Base-by-base conservation (phyloP, 176 grass and related monocot species). In the Elymus sibiricus region DNA sequence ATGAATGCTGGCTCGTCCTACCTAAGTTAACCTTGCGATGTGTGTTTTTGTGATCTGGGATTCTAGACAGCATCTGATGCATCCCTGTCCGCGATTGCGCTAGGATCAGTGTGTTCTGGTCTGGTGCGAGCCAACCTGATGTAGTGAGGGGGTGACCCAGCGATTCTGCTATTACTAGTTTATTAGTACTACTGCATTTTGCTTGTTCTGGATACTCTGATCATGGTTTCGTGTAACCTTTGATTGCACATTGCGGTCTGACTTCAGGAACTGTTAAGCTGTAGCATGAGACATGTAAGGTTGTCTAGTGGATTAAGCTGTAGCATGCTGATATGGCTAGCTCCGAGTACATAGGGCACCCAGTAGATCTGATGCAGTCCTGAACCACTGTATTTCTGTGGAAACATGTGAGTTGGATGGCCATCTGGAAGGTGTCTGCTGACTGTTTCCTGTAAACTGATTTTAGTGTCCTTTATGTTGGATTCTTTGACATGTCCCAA, bases 1-100 rank as follows among this genome's bases (percentile, higher is more conserved):
- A 22, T 28, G 1, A 19, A 24, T 88, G 16, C 25, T 75, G 28
- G 6, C 68, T 29, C 13, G 7, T 28, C 21, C 46, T 29, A 11
- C 62, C 16, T 4, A 19, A 67, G 60, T 47, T 59, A 35, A 59
- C 46, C 9, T 22, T 35, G 61, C 25, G 21, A 59, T 34, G 49
- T 67, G 19, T 16, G 21, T 39, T 29, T 69, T 25, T 51, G 15
- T 86, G 56, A 80, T 87, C 71, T 87, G 22, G 78, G 15, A 12
- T 68, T 27, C 65, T 6, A 37, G 26, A 49, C 19, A 80, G 24
- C 37, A 64, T 79, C 74, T 29, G 22, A 24, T 70, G 71, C 43
- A 26, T 25, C n/a, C n/a, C n/a, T n/a, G n/a, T n/a, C 9, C 4
- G 4, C 7, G 11, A 26, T 76, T 27, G 35, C 0, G 1, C 25